phyloP scores from a whole-genome alignment of 1,284 basidiomycete genomes.

The Pisolithus thermaeus region DNA sequence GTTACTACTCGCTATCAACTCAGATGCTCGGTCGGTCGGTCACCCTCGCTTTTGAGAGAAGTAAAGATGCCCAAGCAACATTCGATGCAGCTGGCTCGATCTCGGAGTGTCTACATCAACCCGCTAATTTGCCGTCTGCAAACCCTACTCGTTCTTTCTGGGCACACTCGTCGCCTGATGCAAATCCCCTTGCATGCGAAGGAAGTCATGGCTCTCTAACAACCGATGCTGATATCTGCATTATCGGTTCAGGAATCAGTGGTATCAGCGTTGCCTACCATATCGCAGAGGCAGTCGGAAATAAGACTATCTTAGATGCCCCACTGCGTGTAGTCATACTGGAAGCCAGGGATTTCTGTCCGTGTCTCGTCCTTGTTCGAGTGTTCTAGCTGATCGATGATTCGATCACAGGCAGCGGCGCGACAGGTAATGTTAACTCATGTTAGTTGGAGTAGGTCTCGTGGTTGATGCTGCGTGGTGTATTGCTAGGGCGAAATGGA shows the following conservation, averaged over 20 bases:
- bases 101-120: background rate
- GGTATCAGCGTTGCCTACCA: conserved; percentile 70
- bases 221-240: conserved; percentile 59
- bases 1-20: no score
- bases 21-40: no score
- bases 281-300: conserved; percentile 39
- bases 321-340: conserved; percentile 51
- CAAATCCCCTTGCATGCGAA: conserved; percentile 56
- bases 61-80: no score
- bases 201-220: conserved; percentile 58
- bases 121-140: conserved; percentile 41
- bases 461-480: background rate
- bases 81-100: no score
- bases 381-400: conserved; percentile 1
- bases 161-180: conserved; percentile 47
- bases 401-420: conserved; percentile 58
- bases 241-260: conserved; percentile 75
- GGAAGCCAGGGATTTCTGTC: conserved; percentile 77
- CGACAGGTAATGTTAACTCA: conserved; percentile 49
- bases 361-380: conserved; percentile 23
- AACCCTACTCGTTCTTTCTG: conserved; percentile 70
- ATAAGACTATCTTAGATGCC: conserved; percentile 6
- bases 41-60: no score
- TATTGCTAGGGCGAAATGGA: conserved; percentile 60
- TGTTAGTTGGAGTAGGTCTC: background rate